Percentiles rank a stretch among this genome's conserved stretches.
Conservation (phyloP, 2,329 filamentous ascomycete species). For the Helotiales sp. region DNA sequence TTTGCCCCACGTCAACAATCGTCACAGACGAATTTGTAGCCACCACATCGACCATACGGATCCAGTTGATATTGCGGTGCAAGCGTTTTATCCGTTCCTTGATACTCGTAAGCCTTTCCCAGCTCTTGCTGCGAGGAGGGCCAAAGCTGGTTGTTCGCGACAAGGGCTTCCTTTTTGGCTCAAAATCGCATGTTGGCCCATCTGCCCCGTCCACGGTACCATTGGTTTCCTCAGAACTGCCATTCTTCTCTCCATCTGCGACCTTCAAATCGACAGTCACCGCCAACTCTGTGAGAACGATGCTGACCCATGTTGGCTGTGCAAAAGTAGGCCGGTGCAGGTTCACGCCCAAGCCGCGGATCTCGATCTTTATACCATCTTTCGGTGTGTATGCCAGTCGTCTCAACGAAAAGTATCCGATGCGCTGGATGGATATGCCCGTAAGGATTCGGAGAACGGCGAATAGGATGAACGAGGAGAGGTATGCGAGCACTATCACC, state of each 20-base stretch:
- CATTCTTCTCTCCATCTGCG: constrained; percentile 55
- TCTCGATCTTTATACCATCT: constrained; percentile 88
- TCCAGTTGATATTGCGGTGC: constrained; percentile 85
- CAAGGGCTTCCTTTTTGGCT: constrained; percentile 31
- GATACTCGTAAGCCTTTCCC: constrained; percentile 75
- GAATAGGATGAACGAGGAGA: constrained; percentile 91
- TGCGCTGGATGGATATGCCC: constrained; percentile 91
- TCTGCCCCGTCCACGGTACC: constrained; percentile 38
- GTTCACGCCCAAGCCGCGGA: constrained; percentile 85
- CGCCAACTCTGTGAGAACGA: constrained; percentile 84
- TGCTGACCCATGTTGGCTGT: constrained; percentile 93
- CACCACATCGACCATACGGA: constrained; percentile 87
- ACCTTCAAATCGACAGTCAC: constrained; percentile 80
- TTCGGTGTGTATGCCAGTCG: constrained; percentile 87
- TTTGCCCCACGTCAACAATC: constrained; percentile 78
- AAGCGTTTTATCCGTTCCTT: constrained; percentile 88
- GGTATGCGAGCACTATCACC: constrained; percentile 82
- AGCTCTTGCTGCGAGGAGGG: constrained; percentile 69
- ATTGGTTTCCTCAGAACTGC: constrained; percentile 34
- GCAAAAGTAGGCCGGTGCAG: constrained; percentile 95
- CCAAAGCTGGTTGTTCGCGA: constrained; percentile 38
- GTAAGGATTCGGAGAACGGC: constrained; percentile 91
- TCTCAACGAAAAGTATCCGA: constrained; percentile 90
- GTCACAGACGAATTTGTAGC: constrained; percentile 79
- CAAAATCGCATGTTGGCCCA: constrained; percentile 29